A percentile compares a stretch with the other conserved stretches of the same genome.
phyloP scores from a whole-genome alignment of 2,329 filamentous ascomycete genomes.

The Aureobasidium sp. region DNA sequence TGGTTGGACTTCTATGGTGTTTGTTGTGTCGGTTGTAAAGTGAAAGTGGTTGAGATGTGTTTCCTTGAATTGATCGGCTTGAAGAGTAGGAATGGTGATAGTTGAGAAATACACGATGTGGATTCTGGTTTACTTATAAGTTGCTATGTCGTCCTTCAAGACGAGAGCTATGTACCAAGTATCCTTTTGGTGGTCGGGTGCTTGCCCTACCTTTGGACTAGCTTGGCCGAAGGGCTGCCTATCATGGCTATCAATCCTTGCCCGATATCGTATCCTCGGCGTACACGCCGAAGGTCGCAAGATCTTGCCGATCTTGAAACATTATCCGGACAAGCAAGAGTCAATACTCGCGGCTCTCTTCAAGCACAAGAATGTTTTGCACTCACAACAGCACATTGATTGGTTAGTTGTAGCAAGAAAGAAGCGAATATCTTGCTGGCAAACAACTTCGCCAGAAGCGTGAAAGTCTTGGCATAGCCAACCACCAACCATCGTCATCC shows the following conservation, averaged over 20 bases:
- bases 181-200: not conserved
- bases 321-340: not conserved
- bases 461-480: not conserved
- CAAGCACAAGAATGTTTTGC: too few species aligned
- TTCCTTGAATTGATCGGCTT: too few species aligned
- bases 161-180: not conserved
- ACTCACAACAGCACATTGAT: not conserved
- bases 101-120: too few species aligned
- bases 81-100: too few species aligned
- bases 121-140: not conserved
- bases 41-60: too few species aligned
- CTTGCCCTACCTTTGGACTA: not conserved
- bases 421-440: not conserved
- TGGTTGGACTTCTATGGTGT: not conserved
- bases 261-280: constrained; percentile 2
- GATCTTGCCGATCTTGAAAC: not conserved
- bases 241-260: not conserved
- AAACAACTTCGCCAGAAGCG: not conserved
- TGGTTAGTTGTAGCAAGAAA: not conserved
- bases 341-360: too few species aligned
- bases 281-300: not conserved
- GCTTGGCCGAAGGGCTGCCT: not conserved
- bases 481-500: not conserved
- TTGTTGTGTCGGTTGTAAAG: too few species aligned
- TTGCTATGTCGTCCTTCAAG: not conserved